Evolutionary conservation across 805 yeast species (phyloP).

Genomic region (Ogataea polymorpha): DNA sequence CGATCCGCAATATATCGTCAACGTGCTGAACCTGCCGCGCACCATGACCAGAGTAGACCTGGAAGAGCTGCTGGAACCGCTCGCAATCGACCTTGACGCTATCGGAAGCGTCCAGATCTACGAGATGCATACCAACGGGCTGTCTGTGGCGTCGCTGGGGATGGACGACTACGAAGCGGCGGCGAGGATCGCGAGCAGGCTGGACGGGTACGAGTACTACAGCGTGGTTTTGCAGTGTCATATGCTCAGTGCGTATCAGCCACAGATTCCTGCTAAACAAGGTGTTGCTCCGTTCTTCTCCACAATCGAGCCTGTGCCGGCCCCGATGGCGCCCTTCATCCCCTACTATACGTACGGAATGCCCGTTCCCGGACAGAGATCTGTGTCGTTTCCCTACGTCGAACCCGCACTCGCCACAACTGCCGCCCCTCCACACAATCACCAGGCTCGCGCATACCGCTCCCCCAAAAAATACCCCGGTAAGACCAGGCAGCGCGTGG

Average conservation of each 20-base stretch:
- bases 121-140: slow-evolving; percentile 19
- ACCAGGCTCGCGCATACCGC: slow-evolving; percentile 7
- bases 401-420: slow-evolving; percentile 2
- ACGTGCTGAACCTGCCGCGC: slow-evolving; percentile 17
- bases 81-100: background rate
- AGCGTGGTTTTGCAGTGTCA: slow-evolving; percentile 17
- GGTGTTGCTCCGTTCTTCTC: slow-evolving; percentile 6
- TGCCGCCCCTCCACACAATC: slow-evolving; percentile 6
- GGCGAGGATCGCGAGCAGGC: slow-evolving; percentile 9
- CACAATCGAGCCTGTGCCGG: slow-evolving; percentile 2
- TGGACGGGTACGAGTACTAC: slow-evolving; percentile 23
- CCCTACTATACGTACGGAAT: slow-evolving; percentile 11
- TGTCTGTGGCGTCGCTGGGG: slow-evolving; percentile 21
- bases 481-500: slow-evolving; percentile 8
- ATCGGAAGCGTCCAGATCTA: slow-evolving; percentile 17
- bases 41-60: slow-evolving; percentile 7
- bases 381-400: slow-evolving; percentile 8
- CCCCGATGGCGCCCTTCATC: slow-evolving; percentile 8
- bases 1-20: slow-evolving; percentile 7
- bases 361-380: slow-evolving; percentile 5
- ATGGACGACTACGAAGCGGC: slow-evolving; percentile 11
- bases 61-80: slow-evolving; percentile 2
- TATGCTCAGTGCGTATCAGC: slow-evolving; percentile 11
- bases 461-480: slow-evolving; percentile 1
- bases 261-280: slow-evolving; percentile 1